Percentiles rank a stretch among this genome's conserved stretches.
Evolutionary conservation across 2,329 filamentous ascomycete genomes (phyloP).

Genomic region (Rhynchosporium graminicola): DNA sequence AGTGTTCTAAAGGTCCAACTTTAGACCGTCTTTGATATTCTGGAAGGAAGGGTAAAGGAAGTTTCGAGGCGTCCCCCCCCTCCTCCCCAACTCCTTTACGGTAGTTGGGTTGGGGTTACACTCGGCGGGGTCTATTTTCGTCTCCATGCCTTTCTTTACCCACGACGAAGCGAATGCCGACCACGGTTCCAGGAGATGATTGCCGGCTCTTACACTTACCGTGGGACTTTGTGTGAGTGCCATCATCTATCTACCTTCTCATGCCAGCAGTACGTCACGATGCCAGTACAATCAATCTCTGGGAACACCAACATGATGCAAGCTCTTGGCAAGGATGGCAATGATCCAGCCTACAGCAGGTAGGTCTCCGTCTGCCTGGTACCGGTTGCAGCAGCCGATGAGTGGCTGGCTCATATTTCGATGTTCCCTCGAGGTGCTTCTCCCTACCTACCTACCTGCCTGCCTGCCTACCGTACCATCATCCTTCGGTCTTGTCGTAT

Average conservation of each 20-base stretch:
- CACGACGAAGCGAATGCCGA: neutral
- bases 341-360: neutral
- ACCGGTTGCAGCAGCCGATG: slow-evolving; percentile 2
- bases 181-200: neutral
- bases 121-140: slow-evolving; percentile 15
- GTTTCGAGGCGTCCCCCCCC: slow-evolving; percentile 6
- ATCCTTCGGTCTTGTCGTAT: neutral
- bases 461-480: neutral
- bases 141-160: slow-evolving; percentile 1
- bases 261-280: slow-evolving; percentile 4
- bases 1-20: neutral
- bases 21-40: slow-evolving; percentile 4
- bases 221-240: neutral
- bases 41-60: slow-evolving; percentile 10
- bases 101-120: slow-evolving; percentile 2
- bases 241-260: slow-evolving; percentile 8
- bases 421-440: neutral
- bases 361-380: slow-evolving; percentile 1
- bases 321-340: slow-evolving; percentile 1
- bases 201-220: neutral
- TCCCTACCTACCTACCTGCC: neutral
- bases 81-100: neutral
- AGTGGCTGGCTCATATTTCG: slow-evolving; percentile 6
- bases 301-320: slow-evolving; percentile 9
- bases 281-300: slow-evolving; percentile 3